These are phyloP conservation scores for Podospora bellae-mahoneyi DNA, from an alignment of 495 filamentous ascomycete species.

Conservation along the genomic window DNA sequence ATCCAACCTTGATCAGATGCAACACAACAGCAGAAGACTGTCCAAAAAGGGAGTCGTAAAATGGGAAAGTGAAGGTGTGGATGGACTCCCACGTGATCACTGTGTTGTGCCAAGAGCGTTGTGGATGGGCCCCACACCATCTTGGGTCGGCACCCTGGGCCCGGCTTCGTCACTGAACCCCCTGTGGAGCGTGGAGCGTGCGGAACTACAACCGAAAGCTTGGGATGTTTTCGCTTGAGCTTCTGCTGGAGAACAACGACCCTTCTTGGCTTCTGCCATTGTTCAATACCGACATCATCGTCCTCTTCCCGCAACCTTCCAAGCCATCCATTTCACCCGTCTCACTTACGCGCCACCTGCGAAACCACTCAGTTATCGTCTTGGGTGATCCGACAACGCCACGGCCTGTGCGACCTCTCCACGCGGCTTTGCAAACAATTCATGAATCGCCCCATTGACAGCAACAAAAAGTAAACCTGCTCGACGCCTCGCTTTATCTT, in stretches of 20 bases:
- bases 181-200: conserved; percentile 4
- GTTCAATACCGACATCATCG: background rate
- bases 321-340: background rate
- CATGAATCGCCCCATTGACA: background rate
- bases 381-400: background rate
- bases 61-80: background rate
- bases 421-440: background rate
- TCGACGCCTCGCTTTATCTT: background rate
- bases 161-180: conserved; percentile 4
- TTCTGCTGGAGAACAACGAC: conserved; percentile 2
- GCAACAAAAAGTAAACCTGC: background rate
- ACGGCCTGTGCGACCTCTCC: background rate
- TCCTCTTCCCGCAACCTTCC: background rate
- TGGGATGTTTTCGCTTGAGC: background rate
- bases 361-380: background rate
- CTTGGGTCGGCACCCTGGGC: background rate
- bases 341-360: background rate
- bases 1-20: background rate
- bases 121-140: conserved; percentile 7
- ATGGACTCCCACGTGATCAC: background rate
- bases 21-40: background rate
- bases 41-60: background rate
- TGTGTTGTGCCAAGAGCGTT: background rate
- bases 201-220: conserved; percentile 5
- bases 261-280: conserved; percentile 4